Evolutionary conservation across 805 yeast species (phyloP).

Genomic region (Metschnikowia dekortorum): DNA sequence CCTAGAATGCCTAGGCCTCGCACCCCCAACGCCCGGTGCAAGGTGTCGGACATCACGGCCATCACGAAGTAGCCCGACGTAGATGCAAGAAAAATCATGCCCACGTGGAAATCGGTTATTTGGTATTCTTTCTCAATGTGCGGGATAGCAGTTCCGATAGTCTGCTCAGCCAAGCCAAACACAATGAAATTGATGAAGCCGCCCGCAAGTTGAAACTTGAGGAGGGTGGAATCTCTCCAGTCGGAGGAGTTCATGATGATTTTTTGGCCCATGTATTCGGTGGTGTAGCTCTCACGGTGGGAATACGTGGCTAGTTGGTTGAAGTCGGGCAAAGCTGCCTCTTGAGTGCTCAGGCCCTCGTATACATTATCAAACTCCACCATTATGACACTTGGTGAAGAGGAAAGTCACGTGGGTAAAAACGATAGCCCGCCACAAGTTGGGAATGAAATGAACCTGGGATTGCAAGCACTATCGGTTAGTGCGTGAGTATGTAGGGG

Average conservation of each 20-base stretch:
- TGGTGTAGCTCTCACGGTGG: slow-evolving; percentile 10
- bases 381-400: not conserved
- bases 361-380: not conserved
- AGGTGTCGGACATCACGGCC: slow-evolving; percentile 44
- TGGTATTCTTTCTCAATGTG: slow-evolving; percentile 43
- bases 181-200: slow-evolving; percentile 39
- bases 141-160: slow-evolving; percentile 58
- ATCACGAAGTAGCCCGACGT: slow-evolving; percentile 52
- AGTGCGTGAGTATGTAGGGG: too few relatives aligned
- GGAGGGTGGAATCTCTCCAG: slow-evolving; percentile 30
- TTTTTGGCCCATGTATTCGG: slow-evolving; percentile 24
- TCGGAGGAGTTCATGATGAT: slow-evolving; percentile 36
- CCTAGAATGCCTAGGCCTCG: slow-evolving; percentile 41
- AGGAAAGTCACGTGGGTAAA: too few relatives aligned
- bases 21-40: slow-evolving; percentile 45
- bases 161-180: slow-evolving; percentile 57
- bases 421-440: too few relatives aligned
- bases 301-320: slow-evolving; percentile 8
- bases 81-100: slow-evolving; percentile 48
- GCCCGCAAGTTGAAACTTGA: slow-evolving; percentile 42
- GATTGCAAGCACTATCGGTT: too few relatives aligned
- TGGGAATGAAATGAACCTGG: too few relatives aligned
- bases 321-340: slow-evolving; percentile 3
- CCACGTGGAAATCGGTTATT: slow-evolving; percentile 44
- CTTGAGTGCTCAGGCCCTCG: not conserved